Evolutionary conservation across 2,329 filamentous ascomycete genomes (phyloP).

Genomic region (Hymenoscyphus repandus): DNA sequence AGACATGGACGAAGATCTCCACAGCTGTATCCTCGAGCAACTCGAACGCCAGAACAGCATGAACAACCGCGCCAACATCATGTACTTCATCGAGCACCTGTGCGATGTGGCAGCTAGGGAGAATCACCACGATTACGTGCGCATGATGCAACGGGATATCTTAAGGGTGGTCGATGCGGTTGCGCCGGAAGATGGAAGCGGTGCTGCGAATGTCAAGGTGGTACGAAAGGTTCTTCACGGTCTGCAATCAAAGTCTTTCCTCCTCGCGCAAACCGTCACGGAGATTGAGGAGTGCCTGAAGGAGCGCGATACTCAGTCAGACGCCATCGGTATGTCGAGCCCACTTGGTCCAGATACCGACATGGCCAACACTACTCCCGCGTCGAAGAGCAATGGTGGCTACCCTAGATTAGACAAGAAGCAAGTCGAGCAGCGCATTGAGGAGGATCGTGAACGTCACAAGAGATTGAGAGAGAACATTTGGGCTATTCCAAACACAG

Average conservation of each 20-base stretch:
- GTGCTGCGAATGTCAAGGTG: constrained; percentile 90
- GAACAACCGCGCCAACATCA: constrained; percentile 96
- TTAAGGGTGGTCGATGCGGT: constrained; percentile 87
- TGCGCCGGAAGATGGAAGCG: constrained; percentile 77
- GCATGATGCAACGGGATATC: constrained; percentile 94
- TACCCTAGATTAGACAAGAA: constrained; percentile 64
- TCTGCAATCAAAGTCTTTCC: constrained; percentile 64
- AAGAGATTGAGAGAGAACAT: constrained; percentile 88
- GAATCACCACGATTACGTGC: constrained; percentile 78
- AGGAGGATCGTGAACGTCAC: constrained; percentile 92
- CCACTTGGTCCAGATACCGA: constrained; percentile 21
- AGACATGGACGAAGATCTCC: constrained; percentile 94
- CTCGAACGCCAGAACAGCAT: constrained; percentile 75
- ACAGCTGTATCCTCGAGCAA: constrained; percentile 95
- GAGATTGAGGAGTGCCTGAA: constrained; percentile 82
- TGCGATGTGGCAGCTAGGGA: constrained; percentile 57
- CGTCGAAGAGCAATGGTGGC: not conserved
- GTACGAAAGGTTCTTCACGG: constrained; percentile 71
- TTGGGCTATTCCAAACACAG: constrained; percentile 72
- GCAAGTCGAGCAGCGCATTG: constrained; percentile 91
- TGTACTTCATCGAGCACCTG: constrained; percentile 97
- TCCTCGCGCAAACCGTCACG: constrained; percentile 66
- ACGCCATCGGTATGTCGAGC: constrained; percentile 19
- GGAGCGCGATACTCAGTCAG: constrained; percentile 46
- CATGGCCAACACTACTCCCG: constrained; percentile 18